phyloP scores from a whole-genome alignment of 768 basidiomycete genomes.

The Tricholoma furcatifolium region DNA sequence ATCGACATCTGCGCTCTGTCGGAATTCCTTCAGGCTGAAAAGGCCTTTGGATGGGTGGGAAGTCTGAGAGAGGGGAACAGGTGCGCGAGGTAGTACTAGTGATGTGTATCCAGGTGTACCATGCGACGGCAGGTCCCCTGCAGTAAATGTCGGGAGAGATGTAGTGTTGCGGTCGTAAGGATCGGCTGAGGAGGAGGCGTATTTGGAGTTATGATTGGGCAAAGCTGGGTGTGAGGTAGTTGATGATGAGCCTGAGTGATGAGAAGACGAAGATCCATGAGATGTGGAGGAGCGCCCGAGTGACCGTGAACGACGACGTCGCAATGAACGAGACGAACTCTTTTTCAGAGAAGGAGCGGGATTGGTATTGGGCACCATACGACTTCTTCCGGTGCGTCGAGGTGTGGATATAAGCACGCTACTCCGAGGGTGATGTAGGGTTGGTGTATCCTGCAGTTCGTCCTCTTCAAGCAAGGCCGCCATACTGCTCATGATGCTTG shows the following conservation, averaged over 20 bases:
- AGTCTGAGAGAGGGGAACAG: conserved; percentile 30
- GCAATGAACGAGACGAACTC: conserved; percentile 5
- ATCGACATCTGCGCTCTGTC: conserved; percentile 27
- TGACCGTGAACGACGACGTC: conserved; percentile 19
- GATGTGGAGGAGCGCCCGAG: conserved; percentile 12
- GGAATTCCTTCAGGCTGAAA: conserved; percentile 6
- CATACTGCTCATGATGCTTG: conserved; percentile 52
- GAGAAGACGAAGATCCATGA: conserved; percentile 12
- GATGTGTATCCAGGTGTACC: conserved; percentile 59
- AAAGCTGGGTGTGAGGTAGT: conserved; percentile 8
- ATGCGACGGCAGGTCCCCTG: conserved; percentile 44
- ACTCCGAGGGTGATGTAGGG: conserved; percentile 16
- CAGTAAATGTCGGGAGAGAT: conserved; percentile 22
- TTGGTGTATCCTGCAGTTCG: conserved; percentile 33
- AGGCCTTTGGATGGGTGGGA: conserved; percentile 17
- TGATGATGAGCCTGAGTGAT: conserved; percentile 5
- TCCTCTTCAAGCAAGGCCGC: conserved; percentile 52
- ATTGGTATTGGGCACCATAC: conserved; percentile 10
- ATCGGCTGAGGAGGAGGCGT: conserved; percentile 23
- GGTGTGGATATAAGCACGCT: conserved; percentile 22
- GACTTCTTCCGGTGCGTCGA: conserved; percentile 12
- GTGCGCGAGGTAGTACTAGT: conserved; percentile 53
- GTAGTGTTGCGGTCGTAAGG: conserved; percentile 18
- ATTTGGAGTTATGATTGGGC: conserved; percentile 12
- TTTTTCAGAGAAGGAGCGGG: conserved; percentile 3